Percentiles rank a stretch among this genome's conserved stretches.
Evolutionary conservation across 176 grass and related monocot genomes (phyloP).

Genomic region (Triticum dicoccoides): DNA sequence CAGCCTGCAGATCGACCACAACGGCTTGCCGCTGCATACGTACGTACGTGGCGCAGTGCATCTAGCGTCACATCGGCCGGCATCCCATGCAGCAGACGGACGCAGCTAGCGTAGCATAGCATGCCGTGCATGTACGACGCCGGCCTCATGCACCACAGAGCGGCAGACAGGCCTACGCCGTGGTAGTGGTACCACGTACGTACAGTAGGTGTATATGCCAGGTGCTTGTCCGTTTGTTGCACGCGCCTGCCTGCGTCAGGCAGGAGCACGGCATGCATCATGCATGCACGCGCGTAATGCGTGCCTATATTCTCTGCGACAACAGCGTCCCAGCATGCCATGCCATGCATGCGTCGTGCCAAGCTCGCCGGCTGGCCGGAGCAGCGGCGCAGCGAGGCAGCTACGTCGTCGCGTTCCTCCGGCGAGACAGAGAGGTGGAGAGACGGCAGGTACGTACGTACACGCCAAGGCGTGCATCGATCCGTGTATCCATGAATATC

Average conservation of each 20-base stretch:
- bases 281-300: neutral
- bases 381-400: too few species aligned
- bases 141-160: too few species aligned
- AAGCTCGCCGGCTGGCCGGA: neutral
- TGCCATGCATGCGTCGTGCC: neutral
- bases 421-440: neutral
- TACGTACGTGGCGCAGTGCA: neutral
- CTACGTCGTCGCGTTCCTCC: too few species aligned
- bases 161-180: neutral
- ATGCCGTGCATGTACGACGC: neutral
- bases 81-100: too few species aligned
- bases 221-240: neutral
- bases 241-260: too few species aligned
- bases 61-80: neutral
- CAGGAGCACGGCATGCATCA: neutral
- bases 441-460: too few species aligned
- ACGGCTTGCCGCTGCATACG: neutral
- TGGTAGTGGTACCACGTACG: too few species aligned
- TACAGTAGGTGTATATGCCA: neutral
- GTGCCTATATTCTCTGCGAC: neutral
- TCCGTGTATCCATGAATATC: neutral
- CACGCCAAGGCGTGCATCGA: neutral
- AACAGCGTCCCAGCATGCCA: neutral
- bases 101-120: too few species aligned
- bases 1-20: neutral